Conservation (phyloP, 2,329 filamentous ascomycete species). For the Grosmannia huntii region DNA sequence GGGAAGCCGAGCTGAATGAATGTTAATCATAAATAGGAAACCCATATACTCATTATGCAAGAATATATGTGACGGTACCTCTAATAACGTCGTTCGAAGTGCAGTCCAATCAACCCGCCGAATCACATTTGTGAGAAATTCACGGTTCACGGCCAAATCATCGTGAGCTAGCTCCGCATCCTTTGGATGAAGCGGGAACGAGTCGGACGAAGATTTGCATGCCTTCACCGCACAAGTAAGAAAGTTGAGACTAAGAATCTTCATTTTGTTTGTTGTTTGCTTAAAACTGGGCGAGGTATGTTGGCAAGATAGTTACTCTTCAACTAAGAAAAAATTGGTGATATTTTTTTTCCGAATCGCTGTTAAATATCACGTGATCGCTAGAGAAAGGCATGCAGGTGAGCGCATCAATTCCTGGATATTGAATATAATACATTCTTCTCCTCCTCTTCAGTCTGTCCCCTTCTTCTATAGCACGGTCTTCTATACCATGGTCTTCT, state of each 20-base stretch:
- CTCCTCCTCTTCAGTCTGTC: background rate
- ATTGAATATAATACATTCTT: background rate
- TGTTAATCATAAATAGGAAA: background rate
- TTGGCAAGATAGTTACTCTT: background rate
- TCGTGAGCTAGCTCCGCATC: constrained; percentile 83
- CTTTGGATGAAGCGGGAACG: constrained; percentile 84
- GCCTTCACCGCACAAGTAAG: constrained; percentile 90
- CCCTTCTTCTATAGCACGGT: constrained; percentile 21
- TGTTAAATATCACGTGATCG: background rate
- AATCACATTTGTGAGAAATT: constrained; percentile 73
- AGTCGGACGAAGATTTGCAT: constrained; percentile 68
- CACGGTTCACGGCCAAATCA: constrained; percentile 67
- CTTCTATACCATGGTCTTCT: constrained; percentile 20
- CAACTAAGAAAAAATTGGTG: background rate
- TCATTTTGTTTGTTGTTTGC: constrained; percentile 46
- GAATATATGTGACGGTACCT: constrained; percentile 38
- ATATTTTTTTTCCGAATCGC: background rate
- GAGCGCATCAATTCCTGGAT: background rate
- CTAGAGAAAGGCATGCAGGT: background rate
- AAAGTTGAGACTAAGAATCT: constrained; percentile 91
- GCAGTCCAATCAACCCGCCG: constrained; percentile 83
- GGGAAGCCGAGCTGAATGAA: constrained; percentile 61
- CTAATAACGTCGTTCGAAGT: constrained; percentile 58
- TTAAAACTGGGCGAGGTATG: background rate
- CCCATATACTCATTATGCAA: background rate